These are phyloP conservation scores for Boletus rex-veris DNA, from an alignment of 768 basidiomycete species.

Conservation along the genomic window DNA sequence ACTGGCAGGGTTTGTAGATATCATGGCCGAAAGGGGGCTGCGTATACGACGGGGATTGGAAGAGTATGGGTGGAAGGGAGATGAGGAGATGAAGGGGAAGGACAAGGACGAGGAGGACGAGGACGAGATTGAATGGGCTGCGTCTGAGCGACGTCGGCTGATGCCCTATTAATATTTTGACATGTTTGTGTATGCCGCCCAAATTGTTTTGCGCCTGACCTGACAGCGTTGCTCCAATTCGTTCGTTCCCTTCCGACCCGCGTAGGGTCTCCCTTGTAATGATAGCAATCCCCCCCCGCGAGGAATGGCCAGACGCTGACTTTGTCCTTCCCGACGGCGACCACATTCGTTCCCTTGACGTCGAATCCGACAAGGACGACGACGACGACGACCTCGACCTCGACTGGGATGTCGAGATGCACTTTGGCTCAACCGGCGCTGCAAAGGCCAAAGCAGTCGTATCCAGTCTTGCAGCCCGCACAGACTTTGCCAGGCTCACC, in stretches of 20 bases:
- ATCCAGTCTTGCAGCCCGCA: slow-evolving; percentile 38
- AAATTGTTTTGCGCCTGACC: too few species aligned
- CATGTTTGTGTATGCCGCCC: slow-evolving; percentile 15
- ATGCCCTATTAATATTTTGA: slow-evolving; percentile 1
- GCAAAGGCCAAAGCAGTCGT: slow-evolving; percentile 43
- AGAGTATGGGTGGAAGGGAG: slow-evolving; percentile 30
- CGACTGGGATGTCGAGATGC: slow-evolving; percentile 82
- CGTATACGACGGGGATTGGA: slow-evolving; percentile 63
- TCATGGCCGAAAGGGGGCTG: slow-evolving; percentile 74
- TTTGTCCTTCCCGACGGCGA: slow-evolving; percentile 80
- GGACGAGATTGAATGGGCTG: too few species aligned
- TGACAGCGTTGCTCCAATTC: too few species aligned
- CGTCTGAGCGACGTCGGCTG: too few species aligned
- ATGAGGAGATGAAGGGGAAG: slow-evolving; percentile 45
- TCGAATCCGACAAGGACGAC: slow-evolving; percentile 61
- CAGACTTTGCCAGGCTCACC: slow-evolving; percentile 35
- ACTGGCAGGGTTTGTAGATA: slow-evolving; percentile 58
- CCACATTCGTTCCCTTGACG: slow-evolving; percentile 55
- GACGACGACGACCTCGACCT: slow-evolving; percentile 33
- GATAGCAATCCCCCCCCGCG: slow-evolving; percentile 52
- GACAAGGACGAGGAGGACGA: slow-evolving; percentile 27
- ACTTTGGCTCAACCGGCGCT: slow-evolving; percentile 55
- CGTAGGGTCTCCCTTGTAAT: too few species aligned
- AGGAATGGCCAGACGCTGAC: slow-evolving; percentile 87
- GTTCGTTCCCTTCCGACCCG: too few species aligned